Evolutionary conservation across 1,284 basidiomycete genomes (phyloP), one percentile per base, ranked within the genome.

Genomic region (Rhodotorula sp.): DNA sequence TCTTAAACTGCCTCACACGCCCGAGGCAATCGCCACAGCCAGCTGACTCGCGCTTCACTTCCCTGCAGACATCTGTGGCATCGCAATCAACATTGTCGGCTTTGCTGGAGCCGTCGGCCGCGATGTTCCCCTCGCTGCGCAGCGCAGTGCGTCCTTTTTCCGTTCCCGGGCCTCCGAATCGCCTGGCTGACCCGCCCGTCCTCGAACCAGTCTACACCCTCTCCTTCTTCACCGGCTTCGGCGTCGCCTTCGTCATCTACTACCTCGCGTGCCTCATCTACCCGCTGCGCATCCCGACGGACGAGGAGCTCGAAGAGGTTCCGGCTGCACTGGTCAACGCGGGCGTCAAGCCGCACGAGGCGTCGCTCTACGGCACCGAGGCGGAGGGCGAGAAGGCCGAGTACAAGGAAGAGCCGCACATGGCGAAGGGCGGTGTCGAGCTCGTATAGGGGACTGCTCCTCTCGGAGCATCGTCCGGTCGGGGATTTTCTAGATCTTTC

Each of bases 21-120:
- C 34, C 34, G 34, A 34, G 34, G 34, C 34, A 5, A 5, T 34
- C 3, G 7, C 8, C 25, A 4, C 41, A 66, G 7, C 1, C 90
- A 16, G 23, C 42, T 27, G 50, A 54, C 7, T 0, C 25, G 52
- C 21, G 13, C 23, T 1, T 17, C 16, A 7, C 45, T 14, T 10
- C 10, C 27, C 9, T 2, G 10, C 62, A 68, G 67, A 92, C 80
- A 84, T 91, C 64, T 81, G 88, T 23, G 91, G 92, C 25, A 91
- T 94, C 74, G 84, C 90, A 27, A 89, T 92, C 82, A 93, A 92
- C 79, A 88, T 91, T 14, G 88, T 88, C 90, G 76, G 77, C 4
- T 76, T 78, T n/a, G 68, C 67, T 42, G 77, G 76, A 7, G 72
- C 69, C 87, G 86, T 86, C 41, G 87, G 88, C 19, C 84, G 84